phyloP scores from a whole-genome alignment of 75 land plant species.

The Pinus albicaulis region DNA sequence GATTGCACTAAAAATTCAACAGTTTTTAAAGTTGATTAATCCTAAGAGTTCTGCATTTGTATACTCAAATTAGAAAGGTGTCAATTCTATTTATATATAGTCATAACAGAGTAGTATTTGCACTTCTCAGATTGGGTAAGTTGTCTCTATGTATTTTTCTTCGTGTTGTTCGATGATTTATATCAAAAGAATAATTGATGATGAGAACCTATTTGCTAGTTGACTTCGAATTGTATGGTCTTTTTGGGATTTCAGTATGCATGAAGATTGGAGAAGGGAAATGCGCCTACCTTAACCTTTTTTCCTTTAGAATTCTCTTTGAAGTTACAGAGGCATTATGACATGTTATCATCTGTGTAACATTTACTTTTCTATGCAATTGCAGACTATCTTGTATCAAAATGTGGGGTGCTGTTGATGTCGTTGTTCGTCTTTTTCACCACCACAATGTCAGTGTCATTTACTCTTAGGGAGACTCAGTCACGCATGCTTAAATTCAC shows the following conservation, averaged over 20 bases:
- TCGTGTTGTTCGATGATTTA: background rate
- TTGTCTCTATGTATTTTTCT: background rate
- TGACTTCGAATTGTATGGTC: background rate
- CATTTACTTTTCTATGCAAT: background rate
- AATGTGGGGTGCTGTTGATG: conserved; percentile 96
- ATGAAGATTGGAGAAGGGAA: background rate
- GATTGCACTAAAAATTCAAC: too few species aligned
- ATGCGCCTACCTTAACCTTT: background rate
- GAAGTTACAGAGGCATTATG: background rate
- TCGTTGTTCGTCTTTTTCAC: conserved; percentile 99
- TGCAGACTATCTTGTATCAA: conserved; percentile 93
- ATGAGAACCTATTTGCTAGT: background rate
- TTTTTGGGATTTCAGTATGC: background rate
- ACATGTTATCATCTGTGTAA: background rate
- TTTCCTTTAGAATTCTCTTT: background rate
- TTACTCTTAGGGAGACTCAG: conserved; percentile 96
- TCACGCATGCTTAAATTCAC: conserved; percentile 99
- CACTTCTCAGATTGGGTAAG: background rate
- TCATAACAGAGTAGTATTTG: background rate
- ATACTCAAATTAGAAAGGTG: background rate
- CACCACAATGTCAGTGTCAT: conserved; percentile 99
- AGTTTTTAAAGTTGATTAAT: too few species aligned
- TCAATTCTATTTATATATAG: too few species aligned
- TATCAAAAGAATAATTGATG: background rate
- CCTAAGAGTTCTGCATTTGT: too few species aligned